Conservation (phyloP, 2,329 filamentous ascomycete species). For the Pyrenophora tritici-repentis region DNA sequence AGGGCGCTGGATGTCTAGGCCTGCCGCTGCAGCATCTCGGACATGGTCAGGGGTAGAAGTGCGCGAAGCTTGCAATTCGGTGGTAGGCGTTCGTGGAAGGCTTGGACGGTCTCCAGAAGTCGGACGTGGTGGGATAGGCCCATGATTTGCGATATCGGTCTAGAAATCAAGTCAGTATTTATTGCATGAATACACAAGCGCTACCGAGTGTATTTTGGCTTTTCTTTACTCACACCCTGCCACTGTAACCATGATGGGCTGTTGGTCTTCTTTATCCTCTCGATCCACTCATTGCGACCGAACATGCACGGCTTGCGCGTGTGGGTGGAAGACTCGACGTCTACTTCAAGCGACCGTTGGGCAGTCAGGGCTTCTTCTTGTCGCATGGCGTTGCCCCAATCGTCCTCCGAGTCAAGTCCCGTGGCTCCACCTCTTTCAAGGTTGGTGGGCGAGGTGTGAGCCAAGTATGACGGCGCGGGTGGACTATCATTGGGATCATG, state of each 20-base stretch:
- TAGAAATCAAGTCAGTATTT: slow-evolving; percentile 25
- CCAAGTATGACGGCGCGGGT: slow-evolving; percentile 25
- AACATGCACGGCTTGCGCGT: slow-evolving; percentile 34
- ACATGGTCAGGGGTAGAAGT: slow-evolving; percentile 33
- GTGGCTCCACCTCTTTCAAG: slow-evolving; percentile 23
- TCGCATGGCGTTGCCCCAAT: slow-evolving; percentile 14
- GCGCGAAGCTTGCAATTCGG: slow-evolving; percentile 44
- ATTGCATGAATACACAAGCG: neutral
- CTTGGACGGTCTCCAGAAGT: slow-evolving; percentile 35
- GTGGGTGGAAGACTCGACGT: slow-evolving; percentile 26
- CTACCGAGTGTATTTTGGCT: neutral
- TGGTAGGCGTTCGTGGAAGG: slow-evolving; percentile 43
- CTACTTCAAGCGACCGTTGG: slow-evolving; percentile 9
- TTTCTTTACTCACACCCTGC: slow-evolving; percentile 56
- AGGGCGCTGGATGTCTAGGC: slow-evolving; percentile 74
- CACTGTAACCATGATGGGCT: slow-evolving; percentile 71
- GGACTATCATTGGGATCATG: slow-evolving; percentile 44
- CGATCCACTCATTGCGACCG: slow-evolving; percentile 79
- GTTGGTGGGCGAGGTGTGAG: slow-evolving; percentile 20
- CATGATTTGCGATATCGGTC: slow-evolving; percentile 20
- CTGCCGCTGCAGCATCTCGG: slow-evolving; percentile 35
- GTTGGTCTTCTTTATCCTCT: slow-evolving; percentile 79
- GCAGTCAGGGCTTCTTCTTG: slow-evolving; percentile 7
- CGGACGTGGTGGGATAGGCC: slow-evolving; percentile 21
- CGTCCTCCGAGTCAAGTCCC: slow-evolving; percentile 10